Evolutionary conservation across 202 grass and related monocot genomes (phyloP), one percentile per base, ranked within the genome.

Genomic region (Panicum virgatum): DNA sequence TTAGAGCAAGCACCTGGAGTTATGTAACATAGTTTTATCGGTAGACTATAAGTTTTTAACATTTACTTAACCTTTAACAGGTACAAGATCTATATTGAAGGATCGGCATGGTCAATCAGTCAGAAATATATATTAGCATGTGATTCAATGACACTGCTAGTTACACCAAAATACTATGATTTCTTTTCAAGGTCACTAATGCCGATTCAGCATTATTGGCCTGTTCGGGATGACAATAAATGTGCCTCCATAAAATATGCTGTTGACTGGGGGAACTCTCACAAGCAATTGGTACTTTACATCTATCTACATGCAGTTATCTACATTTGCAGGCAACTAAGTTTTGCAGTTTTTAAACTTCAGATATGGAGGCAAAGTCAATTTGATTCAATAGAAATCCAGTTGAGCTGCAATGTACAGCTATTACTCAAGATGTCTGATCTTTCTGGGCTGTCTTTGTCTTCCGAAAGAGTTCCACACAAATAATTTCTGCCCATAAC

Each of bases 71-170:
- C 46, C 18, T 51, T 60, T 59, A 52, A 42, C 45, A 99, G 93
- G 66, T 96, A 92, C 72, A 93, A 96, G 87, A 99, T 99, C 38
- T 99, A 96, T 83, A 81, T 94, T 13, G 96, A 99, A 84, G 96
- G 96, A 15, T 82, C 78, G 18, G 89, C 93, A 19, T 99, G 93
- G 91, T 99, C 96, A 9, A 85, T 99, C 62, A 99, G 96, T 85
- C 77, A 94, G 80, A 99, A 94, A 61, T 99, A 99, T 75, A 99
- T 96, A 82, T 74, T 99, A 73, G 93, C 89, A 82, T 99, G 96
- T 54, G 86, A 99, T 88, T 99, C 96, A 8, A 80, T 96, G 87
- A 85, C 91, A 63, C 44, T 99, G 50, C 53, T 99, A 62, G 73
- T 96, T 70, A 94, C 82, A 47, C 87, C 93, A 20, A 93, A 67